These are phyloP conservation scores for Fusarium sp. DNA, from an alignment of 2,329 filamentous ascomycete genomes.

Conservation along the genomic window DNA sequence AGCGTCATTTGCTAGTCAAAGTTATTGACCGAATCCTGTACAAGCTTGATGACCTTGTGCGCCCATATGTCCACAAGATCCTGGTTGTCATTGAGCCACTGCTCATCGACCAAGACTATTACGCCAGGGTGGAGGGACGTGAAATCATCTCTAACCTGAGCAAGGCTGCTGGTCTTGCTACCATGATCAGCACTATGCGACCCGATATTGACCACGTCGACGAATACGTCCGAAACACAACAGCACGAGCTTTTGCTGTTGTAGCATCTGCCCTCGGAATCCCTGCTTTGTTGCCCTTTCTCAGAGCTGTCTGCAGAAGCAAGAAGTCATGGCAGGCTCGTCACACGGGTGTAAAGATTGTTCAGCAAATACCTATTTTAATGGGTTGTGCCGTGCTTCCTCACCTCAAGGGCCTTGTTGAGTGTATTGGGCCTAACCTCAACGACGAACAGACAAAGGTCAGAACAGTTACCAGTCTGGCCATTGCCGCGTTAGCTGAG, in stretches of 20 bases:
- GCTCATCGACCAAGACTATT: slow-evolving; percentile 99
- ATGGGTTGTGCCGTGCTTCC: slow-evolving; percentile 98
- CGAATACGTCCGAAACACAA: slow-evolving; percentile 98
- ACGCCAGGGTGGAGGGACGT: slow-evolving; percentile 95
- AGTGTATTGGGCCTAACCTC: slow-evolving; percentile 94
- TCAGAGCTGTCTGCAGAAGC: slow-evolving; percentile 94
- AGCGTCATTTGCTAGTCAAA: slow-evolving; percentile 97
- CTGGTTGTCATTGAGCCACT: slow-evolving; percentile 98
- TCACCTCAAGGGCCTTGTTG: slow-evolving; percentile 94
- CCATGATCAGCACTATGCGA: slow-evolving; percentile 99
- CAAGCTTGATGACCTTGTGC: slow-evolving; percentile 96
- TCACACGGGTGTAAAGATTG: slow-evolving; percentile 98
- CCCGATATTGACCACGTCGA: slow-evolving; percentile 99
- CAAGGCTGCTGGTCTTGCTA: slow-evolving; percentile 95
- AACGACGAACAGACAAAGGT: slow-evolving; percentile 99
- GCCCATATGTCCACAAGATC: slow-evolving; percentile 98
- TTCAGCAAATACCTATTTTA: slow-evolving; percentile 97
- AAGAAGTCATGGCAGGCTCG: slow-evolving; percentile 99
- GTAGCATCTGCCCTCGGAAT: slow-evolving; percentile 97
- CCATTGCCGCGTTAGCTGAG: slow-evolving; percentile 94
- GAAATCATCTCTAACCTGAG: slow-evolving; percentile 99
- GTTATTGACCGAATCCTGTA: slow-evolving; percentile 98
- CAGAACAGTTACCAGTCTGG: slow-evolving; percentile 92
- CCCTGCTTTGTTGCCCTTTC: slow-evolving; percentile 91
- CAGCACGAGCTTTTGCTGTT: slow-evolving; percentile 94